These are phyloP conservation scores for Paracoccidioides lutzii DNA, from an alignment of 2,329 filamentous ascomycete genomes.

Conservation along the genomic window DNA sequence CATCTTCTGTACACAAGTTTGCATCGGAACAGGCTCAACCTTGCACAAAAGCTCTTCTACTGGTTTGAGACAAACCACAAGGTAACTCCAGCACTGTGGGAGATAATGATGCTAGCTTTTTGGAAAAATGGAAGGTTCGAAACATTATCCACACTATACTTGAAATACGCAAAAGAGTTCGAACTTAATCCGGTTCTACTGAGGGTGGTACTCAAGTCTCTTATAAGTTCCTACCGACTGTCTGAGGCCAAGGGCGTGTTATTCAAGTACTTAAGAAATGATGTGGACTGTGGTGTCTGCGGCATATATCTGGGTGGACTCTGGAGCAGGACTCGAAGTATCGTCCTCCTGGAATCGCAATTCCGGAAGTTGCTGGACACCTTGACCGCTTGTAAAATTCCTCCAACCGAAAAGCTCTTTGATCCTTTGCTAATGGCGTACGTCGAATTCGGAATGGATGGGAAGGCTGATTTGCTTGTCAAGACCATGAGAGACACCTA, in stretches of 20 bases:
- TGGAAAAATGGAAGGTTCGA: conserved; percentile 26
- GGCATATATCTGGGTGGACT: conserved; percentile 26
- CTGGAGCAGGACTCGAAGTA: conserved; percentile 29
- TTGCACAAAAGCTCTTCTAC: conserved; percentile 26
- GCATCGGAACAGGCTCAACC: conserved; percentile 24
- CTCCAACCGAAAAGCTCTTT: conserved; percentile 27
- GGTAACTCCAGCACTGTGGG: conserved; percentile 25
- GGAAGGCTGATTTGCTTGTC: conserved; percentile 25
- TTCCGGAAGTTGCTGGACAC: conserved; percentile 19
- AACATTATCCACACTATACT: conserved; percentile 23
- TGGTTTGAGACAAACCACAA: conserved; percentile 22
- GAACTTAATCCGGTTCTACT: conserved; percentile 20
- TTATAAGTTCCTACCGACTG: conserved; percentile 27
- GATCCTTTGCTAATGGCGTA: conserved; percentile 30
- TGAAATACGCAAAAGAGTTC: conserved; percentile 18
- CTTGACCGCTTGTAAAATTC: conserved; percentile 19
- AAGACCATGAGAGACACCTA: conserved; percentile 23
- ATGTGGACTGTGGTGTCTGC: conserved; percentile 23
- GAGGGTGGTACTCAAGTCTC: conserved; percentile 24
- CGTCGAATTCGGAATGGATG: conserved; percentile 24
- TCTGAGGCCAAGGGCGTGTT: conserved; percentile 26
- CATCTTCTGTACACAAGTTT: conserved; percentile 26
- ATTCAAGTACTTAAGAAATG: conserved; percentile 20
- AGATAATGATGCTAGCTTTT: conserved; percentile 23
- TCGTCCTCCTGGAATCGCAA: conserved; percentile 24